Evolutionary conservation across 2,329 filamentous ascomycete genomes (phyloP).

Genomic region (Fusarium albidum): DNA sequence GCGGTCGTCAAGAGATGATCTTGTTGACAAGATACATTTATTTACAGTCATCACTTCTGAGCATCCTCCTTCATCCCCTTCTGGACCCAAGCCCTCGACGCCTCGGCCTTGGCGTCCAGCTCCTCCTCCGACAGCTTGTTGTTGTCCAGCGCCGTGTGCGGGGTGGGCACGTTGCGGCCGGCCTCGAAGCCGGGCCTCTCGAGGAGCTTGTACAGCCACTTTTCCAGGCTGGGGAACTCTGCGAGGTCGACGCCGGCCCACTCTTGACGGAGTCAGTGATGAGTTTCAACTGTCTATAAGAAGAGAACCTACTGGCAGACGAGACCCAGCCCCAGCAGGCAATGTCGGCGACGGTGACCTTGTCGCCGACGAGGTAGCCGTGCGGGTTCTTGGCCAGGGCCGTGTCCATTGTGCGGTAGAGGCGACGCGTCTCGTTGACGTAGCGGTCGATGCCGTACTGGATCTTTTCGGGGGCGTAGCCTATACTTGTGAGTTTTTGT

Average conservation of each 20-base stretch:
- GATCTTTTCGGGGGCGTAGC: slow-evolving; percentile 83
- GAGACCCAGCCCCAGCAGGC: slow-evolving; percentile 82
- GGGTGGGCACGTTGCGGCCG: slow-evolving; percentile 75
- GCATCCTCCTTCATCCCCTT: slow-evolving; percentile 73
- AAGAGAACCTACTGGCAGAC: slow-evolving; percentile 48
- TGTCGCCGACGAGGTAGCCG: slow-evolving; percentile 72
- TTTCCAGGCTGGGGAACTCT: slow-evolving; percentile 78
- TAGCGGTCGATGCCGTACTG: slow-evolving; percentile 85
- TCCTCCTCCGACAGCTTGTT: slow-evolving; percentile 57
- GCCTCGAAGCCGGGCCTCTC: slow-evolving; percentile 77
- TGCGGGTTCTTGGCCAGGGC: slow-evolving; percentile 67
- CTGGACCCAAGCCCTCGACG: slow-evolving; percentile 71
- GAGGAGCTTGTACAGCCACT: slow-evolving; percentile 78
- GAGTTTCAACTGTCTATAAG: neutral
- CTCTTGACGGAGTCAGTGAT: too few species aligned
- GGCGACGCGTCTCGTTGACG: slow-evolving; percentile 80
- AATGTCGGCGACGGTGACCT: slow-evolving; percentile 80
- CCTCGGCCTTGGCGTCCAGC: slow-evolving; percentile 64
- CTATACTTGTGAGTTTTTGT: slow-evolving; percentile 41
- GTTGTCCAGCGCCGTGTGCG: slow-evolving; percentile 66
- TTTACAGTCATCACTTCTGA: slow-evolving; percentile 49
- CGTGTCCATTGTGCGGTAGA: slow-evolving; percentile 80
- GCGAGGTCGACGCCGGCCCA: slow-evolving; percentile 65
- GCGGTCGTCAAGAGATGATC: slow-evolving; percentile 41
- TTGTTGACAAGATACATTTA: neutral